phyloP scores from a whole-genome alignment of 805 yeast species.

The Peterozyma xylosa region DNA sequence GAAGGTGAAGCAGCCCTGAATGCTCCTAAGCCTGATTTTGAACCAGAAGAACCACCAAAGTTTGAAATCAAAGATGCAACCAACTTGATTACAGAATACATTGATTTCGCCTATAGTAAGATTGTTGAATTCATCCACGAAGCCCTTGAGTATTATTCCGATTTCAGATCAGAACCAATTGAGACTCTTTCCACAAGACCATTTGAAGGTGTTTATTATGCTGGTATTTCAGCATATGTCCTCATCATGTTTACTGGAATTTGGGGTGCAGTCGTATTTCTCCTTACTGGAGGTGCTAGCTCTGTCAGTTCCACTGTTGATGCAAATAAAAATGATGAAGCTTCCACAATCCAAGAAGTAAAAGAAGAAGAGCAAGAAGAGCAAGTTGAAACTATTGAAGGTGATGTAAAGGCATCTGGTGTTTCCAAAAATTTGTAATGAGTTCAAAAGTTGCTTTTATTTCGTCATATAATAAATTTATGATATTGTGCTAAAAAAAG shows the following conservation, averaged over 20 bases:
- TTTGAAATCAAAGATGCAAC: constrained; percentile 13
- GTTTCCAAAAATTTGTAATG: constrained; percentile 1
- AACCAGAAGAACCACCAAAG: constrained; percentile 36
- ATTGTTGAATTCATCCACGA: constrained; percentile 15
- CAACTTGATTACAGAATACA: constrained; percentile 4
- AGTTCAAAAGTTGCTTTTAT: too few species aligned
- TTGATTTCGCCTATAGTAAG: constrained; percentile 13
- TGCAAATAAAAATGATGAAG: constrained; percentile 11
- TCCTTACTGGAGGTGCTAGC: constrained; percentile 13
- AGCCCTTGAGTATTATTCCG: constrained; percentile 26
- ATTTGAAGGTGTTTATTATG: constrained; percentile 39
- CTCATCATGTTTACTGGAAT: constrained; percentile 36
- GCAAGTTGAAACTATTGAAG: constrained; percentile 6
- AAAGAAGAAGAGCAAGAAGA: constrained; percentile 14
- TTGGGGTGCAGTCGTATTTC: constrained; percentile 27
- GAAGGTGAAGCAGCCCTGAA: constrained; percentile 29
- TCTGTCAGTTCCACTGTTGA: constrained; percentile 7
- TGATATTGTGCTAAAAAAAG: too few species aligned
- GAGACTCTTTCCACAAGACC: constrained; percentile 37
- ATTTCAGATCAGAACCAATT: constrained; percentile 37
- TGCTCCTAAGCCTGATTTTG: constrained; percentile 33
- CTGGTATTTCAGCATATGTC: constrained; percentile 30
- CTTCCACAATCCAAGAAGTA: constrained; percentile 9
- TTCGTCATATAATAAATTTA: too few species aligned
- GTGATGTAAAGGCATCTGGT: constrained; percentile 17